Evolutionary conservation across 768 basidiomycete genomes (phyloP).

Genomic region (Podaxis pistillaris): DNA sequence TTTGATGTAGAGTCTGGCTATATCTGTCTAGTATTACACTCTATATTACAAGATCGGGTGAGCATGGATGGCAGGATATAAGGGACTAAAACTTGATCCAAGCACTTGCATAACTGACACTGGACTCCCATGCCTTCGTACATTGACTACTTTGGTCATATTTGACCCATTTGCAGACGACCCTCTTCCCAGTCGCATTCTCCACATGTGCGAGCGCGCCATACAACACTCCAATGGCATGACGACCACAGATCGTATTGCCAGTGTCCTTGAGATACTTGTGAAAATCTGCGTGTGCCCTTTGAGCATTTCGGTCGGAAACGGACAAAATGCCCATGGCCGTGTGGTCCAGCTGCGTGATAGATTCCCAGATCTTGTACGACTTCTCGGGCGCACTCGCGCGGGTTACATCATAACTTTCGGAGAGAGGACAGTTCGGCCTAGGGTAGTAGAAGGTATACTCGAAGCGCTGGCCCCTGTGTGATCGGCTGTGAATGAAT

Average conservation of each 20-base stretch:
- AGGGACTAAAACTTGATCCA: slow-evolving; percentile 57
- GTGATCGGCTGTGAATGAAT: neutral
- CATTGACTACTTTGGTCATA: slow-evolving; percentile 93
- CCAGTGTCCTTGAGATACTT: slow-evolving; percentile 69
- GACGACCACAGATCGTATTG: slow-evolving; percentile 97
- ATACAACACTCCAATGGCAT: slow-evolving; percentile 91
- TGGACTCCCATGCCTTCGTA: slow-evolving; percentile 66
- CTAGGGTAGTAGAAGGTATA: slow-evolving; percentile 88
- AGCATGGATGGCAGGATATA: neutral
- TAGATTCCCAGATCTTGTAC: slow-evolving; percentile 81
- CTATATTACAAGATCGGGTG: neutral
- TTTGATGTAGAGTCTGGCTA: neutral
- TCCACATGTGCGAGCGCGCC: slow-evolving; percentile 69
- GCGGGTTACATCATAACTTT: slow-evolving; percentile 51
- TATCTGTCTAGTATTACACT: slow-evolving; percentile 4
- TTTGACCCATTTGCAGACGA: slow-evolving; percentile 74
- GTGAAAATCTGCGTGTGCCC: slow-evolving; percentile 61
- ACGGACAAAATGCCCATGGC: slow-evolving; percentile 70
- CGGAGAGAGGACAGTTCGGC: slow-evolving; percentile 39
- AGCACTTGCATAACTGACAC: slow-evolving; percentile 96
- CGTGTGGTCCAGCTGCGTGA: slow-evolving; percentile 81
- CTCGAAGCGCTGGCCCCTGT: slow-evolving; percentile 80
- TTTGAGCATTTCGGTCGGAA: slow-evolving; percentile 51
- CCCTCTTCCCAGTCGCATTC: slow-evolving; percentile 30
- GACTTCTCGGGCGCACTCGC: slow-evolving; percentile 35